Conservation (phyloP, 345 rosid genomes). For the Dipteronia sinensis region DNA sequence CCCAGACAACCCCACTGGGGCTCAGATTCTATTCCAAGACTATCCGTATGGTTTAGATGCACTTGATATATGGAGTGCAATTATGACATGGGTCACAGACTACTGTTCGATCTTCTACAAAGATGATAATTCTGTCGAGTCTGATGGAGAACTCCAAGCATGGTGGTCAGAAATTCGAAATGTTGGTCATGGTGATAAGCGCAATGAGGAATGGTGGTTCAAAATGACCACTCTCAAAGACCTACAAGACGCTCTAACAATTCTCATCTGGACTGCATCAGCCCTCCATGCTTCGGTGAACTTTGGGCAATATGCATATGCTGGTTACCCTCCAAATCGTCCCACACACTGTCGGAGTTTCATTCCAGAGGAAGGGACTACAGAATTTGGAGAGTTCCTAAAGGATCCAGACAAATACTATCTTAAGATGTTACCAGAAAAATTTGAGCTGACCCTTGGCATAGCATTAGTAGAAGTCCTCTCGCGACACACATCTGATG, state of each 20-base stretch:
- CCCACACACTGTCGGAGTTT: constrained; percentile 44
- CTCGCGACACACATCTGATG: constrained; percentile 54
- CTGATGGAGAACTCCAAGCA: constrained; percentile 57
- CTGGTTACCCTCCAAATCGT: constrained; percentile 57
- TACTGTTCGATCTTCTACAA: constrained; percentile 55
- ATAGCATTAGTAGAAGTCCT: constrained; percentile 51
- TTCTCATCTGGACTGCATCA: constrained; percentile 62
- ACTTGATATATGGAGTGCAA: constrained; percentile 59
- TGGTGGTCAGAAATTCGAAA: constrained; percentile 68
- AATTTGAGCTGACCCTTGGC: constrained; percentile 39
- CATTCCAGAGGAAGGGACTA: constrained; percentile 55
- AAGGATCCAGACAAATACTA: constrained; percentile 46
- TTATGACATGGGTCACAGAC: constrained; percentile 52
- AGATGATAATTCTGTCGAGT: constrained; percentile 39
- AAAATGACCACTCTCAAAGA: constrained; percentile 36
- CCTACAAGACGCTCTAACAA: constrained; percentile 47
- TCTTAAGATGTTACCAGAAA: constrained; percentile 51
- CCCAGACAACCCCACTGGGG: constrained; percentile 39
- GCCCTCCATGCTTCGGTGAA: constrained; percentile 61
- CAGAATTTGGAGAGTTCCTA: constrained; percentile 36
- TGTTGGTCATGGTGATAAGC: constrained; percentile 56
- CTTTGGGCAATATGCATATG: constrained; percentile 63
- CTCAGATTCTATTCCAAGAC: constrained; percentile 49
- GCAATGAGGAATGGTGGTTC: constrained; percentile 54
- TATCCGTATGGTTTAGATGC: constrained; percentile 69